Evolutionary conservation across 2,329 filamentous ascomycete genomes (phyloP).

Genomic region (Lachnellula occidentalis): DNA sequence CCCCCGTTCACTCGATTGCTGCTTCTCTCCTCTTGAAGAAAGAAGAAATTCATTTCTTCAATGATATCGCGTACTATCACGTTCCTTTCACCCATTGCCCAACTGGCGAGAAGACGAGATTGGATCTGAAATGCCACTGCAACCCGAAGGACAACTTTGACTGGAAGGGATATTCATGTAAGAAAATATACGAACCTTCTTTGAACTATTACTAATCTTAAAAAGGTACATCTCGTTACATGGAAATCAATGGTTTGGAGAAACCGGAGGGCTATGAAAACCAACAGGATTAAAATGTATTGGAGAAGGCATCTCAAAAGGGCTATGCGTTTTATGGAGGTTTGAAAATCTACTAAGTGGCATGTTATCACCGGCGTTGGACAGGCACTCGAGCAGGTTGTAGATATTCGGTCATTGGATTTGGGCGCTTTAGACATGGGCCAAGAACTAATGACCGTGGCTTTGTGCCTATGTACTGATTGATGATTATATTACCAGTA

Average conservation of each 20-base stretch:
- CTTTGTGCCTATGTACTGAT: background rate
- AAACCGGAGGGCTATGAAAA: constrained; percentile 85
- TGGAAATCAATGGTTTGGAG: constrained; percentile 70
- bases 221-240: constrained; percentile 77
- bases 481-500: background rate
- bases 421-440: background rate
- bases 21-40: constrained; percentile 83
- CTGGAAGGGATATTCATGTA: constrained; percentile 98
- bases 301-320: constrained; percentile 1
- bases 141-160: constrained; percentile 97
- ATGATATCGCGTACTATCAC: constrained; percentile 98
- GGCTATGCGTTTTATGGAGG: constrained; percentile 10
- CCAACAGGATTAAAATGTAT: constrained; percentile 46
- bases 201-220: constrained; percentile 18
- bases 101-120: constrained; percentile 75
- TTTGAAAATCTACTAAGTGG: constrained; percentile 13
- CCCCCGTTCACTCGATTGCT: constrained; percentile 96
- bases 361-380: constrained; percentile 12
- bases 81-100: constrained; percentile 98
- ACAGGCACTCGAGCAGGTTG: constrained; percentile 1
- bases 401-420: constrained; percentile 9
- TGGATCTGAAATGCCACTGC: constrained; percentile 88
- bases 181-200: constrained; percentile 32
- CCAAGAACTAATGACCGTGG: background rate
- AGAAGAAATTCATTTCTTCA: constrained; percentile 96